Conservation (phyloP, 2,329 filamentous ascomycete genomes). For the Trichoderma polysporum region DNA sequence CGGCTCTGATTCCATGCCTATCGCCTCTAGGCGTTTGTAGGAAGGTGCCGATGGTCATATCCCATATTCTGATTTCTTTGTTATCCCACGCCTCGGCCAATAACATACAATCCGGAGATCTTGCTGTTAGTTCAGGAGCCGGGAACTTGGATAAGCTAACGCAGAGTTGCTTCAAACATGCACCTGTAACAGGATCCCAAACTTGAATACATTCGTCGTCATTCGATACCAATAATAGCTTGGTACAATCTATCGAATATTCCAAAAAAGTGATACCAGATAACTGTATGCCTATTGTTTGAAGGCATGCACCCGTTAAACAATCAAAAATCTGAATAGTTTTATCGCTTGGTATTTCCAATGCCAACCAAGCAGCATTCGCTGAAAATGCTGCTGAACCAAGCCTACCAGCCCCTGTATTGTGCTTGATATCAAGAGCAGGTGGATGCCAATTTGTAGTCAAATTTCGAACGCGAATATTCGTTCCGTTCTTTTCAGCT, state of each 20-base stretch:
- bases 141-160: too few relatives aligned
- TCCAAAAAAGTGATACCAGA: background rate
- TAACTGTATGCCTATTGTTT: fast-evolving
- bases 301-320: background rate
- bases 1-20: background rate
- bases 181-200: background rate
- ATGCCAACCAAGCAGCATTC: background rate
- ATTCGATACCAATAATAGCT: background rate
- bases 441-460: background rate
- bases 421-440: background rate
- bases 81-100: background rate
- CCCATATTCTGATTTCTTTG: background rate
- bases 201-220: background rate
- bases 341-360: background rate
- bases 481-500: fast-evolving
- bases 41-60: background rate
- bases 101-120: background rate
- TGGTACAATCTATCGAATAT: background rate
- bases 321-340: background rate
- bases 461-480: background rate
- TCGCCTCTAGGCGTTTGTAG: too few relatives aligned
- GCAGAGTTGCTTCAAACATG: background rate
- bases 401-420: too few relatives aligned
- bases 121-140: fast-evolving
- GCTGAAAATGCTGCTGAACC: too few relatives aligned